These are phyloP conservation scores for Crithidia sp. DNA, from an alignment of 208 protist species.

Conservation along the genomic window DNA sequence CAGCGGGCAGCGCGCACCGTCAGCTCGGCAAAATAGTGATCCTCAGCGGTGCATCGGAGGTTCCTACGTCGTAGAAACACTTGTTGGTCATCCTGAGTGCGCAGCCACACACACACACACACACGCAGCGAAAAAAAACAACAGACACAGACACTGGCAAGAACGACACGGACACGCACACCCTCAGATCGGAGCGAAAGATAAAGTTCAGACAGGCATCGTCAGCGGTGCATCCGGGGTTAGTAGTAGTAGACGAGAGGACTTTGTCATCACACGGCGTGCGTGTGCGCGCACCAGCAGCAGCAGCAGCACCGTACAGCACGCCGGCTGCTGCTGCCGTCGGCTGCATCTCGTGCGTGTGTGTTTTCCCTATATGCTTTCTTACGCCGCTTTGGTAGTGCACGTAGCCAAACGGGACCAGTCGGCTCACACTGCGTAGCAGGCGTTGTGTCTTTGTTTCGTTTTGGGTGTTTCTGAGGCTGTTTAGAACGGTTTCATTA, in stretches of 20 bases:
- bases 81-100: not conserved
- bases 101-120: not conserved
- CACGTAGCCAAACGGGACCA: conserved; percentile 28
- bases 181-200: conserved; percentile 68
- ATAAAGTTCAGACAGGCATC: conserved; percentile 46
- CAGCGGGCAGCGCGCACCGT: conserved; percentile 7
- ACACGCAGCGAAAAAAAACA: not conserved
- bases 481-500: too few relatives aligned
- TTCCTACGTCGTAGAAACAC: not conserved
- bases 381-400: conserved; percentile 35
- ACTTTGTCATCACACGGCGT: conserved; percentile 31
- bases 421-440: conserved; percentile 40
- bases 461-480: too few relatives aligned
- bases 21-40: not conserved
- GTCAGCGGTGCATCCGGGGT: conserved; percentile 23
- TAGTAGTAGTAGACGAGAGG: conserved; percentile 37
- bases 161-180: not conserved
- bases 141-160: not conserved
- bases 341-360: not conserved
- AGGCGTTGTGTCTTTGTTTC: conserved; percentile 7
- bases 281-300: not conserved
- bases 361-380: not conserved
- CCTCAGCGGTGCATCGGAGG: not conserved
- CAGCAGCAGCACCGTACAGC: not conserved
- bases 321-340: not conserved